Base-by-base conservation (phyloP, 1,284 basidiomycete species). In the Marasmius fiardii region DNA sequence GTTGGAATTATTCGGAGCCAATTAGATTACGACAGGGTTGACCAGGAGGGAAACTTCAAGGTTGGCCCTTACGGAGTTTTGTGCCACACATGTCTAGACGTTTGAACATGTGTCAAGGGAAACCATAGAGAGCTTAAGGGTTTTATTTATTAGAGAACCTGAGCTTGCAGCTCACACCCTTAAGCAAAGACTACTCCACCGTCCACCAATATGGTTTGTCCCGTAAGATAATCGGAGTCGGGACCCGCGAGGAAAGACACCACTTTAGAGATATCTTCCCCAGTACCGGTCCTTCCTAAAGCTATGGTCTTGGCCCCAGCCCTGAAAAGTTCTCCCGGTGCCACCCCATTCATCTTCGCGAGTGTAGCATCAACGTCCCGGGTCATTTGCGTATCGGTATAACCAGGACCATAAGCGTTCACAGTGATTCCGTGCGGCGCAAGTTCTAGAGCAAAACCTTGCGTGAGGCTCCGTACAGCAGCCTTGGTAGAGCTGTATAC, bases 231-330 rank as follows among this genome's bases (percentile, higher is more conserved):
- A 8, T 43, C 26, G 4, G 31, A 21, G 4, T n/a, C 18, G 3
- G 23, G 43, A 18, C 12, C 20, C 2, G 43, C 26, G 28, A 33
- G 20, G 21, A 16, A 43, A 39, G 31, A 16, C 21, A 54, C 45
- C 10, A 62, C 55, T 18, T 56, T 59, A 24, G 55, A 43, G 11
- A 56, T 52, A 54, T 59, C 58, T 43, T 59, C 52, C 14, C 55
- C 55, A 24, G 56, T 49, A n/a, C 58, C 51, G 11, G 47, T 57
- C n/a, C 55, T 51, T 31, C 58, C 55, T 18, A 59, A 23, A 23
- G 52, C 18, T 28, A 56, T 56, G 12, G 34, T 11, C 4, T 35
- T 20, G 26, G 33, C 51, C 21, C 23, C 24, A 31, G 21, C 24
- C 43, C 37, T 51, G 24, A 56, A 52, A 28, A 51, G 39, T 33